Evolutionary conservation across 2,329 filamentous ascomycete species (phyloP).

Genomic region (Fusarium equiseti): DNA sequence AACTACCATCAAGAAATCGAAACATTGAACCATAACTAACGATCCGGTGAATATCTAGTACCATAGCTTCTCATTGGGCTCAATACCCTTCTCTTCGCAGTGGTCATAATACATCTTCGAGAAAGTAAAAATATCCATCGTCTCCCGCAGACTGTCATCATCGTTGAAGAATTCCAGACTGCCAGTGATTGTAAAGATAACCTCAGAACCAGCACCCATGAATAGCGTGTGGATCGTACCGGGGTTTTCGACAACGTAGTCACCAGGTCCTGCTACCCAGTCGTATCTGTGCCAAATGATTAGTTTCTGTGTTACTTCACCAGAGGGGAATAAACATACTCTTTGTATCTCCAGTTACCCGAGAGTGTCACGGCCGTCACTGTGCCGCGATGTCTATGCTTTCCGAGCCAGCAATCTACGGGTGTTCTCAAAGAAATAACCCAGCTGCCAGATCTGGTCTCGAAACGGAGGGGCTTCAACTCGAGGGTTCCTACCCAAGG

Average conservation of each 20-base stretch:
- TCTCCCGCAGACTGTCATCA: conserved; percentile 1
- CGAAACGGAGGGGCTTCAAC: not conserved
- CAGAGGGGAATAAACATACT: rapidly evolving
- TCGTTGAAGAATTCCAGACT: conserved; percentile 10
- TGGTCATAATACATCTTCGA: not conserved
- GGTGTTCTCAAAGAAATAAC: not conserved
- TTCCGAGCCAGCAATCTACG: conserved; percentile 7
- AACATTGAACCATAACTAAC: no score
- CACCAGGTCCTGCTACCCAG: conserved; percentile 1
- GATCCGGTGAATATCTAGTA: not conserved
- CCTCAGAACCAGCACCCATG: not conserved
- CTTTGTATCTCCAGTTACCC: conserved; percentile 12
- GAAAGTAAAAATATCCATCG: conserved; percentile 9
- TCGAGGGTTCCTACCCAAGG: not conserved
- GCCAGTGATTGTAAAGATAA: not conserved
- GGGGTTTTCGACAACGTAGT: conserved; percentile 6
- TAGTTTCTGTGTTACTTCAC: not conserved
- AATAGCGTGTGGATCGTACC: conserved; percentile 1
- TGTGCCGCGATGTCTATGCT: not conserved
- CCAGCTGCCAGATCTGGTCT: conserved; percentile 1
- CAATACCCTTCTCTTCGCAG: not conserved
- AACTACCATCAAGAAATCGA: no score
- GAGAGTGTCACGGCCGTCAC: conserved; percentile 1
- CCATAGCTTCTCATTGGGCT: not conserved
- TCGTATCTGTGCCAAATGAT: not conserved